Percentiles rank a stretch among this genome's conserved stretches.
Conservation (phyloP, 2,329 filamentous ascomycete genomes). For the Pseudogymnoascus destructans region DNA sequence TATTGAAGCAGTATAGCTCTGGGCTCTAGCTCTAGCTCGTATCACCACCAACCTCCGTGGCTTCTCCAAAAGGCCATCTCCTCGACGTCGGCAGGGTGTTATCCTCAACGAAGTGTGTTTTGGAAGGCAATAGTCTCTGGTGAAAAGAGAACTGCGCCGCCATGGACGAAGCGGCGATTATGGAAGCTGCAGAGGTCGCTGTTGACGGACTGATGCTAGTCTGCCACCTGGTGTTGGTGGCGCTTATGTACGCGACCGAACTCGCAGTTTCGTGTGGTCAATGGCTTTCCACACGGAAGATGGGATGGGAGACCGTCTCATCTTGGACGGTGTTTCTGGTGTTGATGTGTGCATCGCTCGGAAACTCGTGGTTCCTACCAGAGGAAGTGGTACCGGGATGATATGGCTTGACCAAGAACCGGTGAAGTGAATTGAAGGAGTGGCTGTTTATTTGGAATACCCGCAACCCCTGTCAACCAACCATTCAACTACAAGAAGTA, state of each 20-base stretch:
- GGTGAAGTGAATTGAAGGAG: neutral
- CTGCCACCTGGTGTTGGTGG: constrained; percentile 6
- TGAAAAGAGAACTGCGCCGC: neutral
- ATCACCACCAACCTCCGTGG: neutral
- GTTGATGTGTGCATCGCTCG: constrained; percentile 1
- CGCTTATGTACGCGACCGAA: constrained; percentile 4
- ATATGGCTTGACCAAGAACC: neutral
- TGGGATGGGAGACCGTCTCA: neutral
- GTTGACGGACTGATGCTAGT: neutral
- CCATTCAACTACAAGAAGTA: neutral
- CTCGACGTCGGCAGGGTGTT: neutral
- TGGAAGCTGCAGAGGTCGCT: constrained; percentile 3
- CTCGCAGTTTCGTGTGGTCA: constrained; percentile 1
- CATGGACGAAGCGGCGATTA: constrained; percentile 3
- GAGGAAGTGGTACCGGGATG: neutral
- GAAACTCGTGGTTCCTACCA: constrained; percentile 1
- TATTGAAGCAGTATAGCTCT: neutral
- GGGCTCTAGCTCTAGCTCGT: neutral
- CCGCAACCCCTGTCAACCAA: neutral
- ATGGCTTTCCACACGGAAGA: constrained; percentile 3
- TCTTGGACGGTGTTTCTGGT: neutral
- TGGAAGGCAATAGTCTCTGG: neutral
- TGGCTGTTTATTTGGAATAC: neutral
- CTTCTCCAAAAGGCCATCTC: neutral
- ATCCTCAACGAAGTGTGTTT: neutral